Percentiles rank a stretch among this genome's conserved stretches.
Evolutionary conservation across 2,329 filamentous ascomycete species (phyloP).

Genomic region (Corniculantispora saksenae): DNA sequence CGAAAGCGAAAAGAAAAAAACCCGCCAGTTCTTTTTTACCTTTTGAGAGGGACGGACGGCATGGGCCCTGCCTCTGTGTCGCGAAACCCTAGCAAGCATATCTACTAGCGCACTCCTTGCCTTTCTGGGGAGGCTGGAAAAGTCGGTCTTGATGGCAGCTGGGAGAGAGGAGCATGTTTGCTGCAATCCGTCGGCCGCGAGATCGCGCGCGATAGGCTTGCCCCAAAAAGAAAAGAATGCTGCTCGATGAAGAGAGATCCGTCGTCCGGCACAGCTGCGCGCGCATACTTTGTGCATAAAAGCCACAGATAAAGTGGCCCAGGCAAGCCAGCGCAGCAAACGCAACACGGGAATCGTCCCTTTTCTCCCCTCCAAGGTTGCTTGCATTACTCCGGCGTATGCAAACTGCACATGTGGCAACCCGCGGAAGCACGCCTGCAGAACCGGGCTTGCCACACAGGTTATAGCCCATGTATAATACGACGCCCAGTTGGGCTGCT

Average conservation of each 20-base stretch:
- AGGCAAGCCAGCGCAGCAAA: slow-evolving; percentile 7
- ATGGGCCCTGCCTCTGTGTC: too few relatives aligned
- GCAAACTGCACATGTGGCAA: slow-evolving; percentile 20
- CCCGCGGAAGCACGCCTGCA: slow-evolving; percentile 18
- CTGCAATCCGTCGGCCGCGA: not conserved
- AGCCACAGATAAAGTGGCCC: slow-evolving; percentile 16
- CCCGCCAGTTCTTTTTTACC: not conserved
- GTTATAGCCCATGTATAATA: not conserved
- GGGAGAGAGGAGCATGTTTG: not conserved
- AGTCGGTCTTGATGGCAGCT: not conserved
- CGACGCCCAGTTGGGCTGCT: slow-evolving; percentile 5
- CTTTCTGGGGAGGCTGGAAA: not conserved
- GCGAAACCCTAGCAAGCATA: not conserved
- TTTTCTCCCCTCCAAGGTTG: not conserved
- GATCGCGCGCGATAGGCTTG: slow-evolving; percentile 14
- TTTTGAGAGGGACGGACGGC: not conserved
- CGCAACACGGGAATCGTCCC: slow-evolving; percentile 11
- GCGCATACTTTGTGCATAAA: slow-evolving; percentile 11
- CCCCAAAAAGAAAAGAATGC: slow-evolving; percentile 9
- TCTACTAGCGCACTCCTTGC: not conserved
- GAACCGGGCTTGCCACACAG: slow-evolving; percentile 5
- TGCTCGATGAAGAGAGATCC: slow-evolving; percentile 17
- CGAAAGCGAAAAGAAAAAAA: not conserved
- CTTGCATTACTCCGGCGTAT: slow-evolving; percentile 16
- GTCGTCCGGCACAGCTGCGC: slow-evolving; percentile 12